Conservation (phyloP, 176 grass and related monocot genomes). For the Musa acuminata region DNA sequence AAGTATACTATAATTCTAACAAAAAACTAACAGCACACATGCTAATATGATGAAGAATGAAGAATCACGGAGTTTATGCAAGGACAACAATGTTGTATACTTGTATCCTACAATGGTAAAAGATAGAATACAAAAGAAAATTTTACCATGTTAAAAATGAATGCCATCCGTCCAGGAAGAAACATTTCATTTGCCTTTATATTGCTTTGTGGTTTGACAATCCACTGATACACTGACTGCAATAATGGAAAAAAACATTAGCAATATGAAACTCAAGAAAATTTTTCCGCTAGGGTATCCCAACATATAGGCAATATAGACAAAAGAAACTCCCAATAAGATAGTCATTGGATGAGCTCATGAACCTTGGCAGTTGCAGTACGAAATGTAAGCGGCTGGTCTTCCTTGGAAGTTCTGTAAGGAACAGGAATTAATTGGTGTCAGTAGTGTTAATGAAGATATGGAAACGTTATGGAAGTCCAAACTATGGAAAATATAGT, state of each 20-base stretch:
- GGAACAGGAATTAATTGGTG: conserved; percentile 14
- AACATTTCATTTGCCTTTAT: conserved; percentile 89
- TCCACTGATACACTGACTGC: conserved; percentile 97
- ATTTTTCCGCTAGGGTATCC: too few relatives aligned
- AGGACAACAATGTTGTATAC: neutral
- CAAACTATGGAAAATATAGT: neutral
- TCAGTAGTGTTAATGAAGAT: neutral
- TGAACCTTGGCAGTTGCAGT: conserved; percentile 81
- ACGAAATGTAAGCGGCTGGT: conserved; percentile 64
- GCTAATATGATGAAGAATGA: neutral
- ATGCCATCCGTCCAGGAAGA: conserved; percentile 94
- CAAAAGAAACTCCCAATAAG: conserved; percentile 4
- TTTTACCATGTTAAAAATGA: conserved; percentile 90
- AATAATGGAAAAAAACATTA: conserved; percentile 14
- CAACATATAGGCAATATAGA: neutral
- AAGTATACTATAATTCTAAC: neutral
- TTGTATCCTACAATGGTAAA: neutral
- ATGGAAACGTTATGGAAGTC: neutral
- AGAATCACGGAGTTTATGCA: neutral
- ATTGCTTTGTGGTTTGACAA: conserved; percentile 74
- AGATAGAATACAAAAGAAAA: neutral
- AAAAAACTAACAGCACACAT: neutral
- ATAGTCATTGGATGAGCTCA: conserved; percentile 8
- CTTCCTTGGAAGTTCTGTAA: conserved; percentile 59
- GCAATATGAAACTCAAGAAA: neutral